A percentile compares a stretch with the other conserved stretches of the same genome.
These are phyloP conservation scores for Blastocystis sp. DNA, from an alignment of 352 stramenopile species.

Conservation along the genomic window DNA sequence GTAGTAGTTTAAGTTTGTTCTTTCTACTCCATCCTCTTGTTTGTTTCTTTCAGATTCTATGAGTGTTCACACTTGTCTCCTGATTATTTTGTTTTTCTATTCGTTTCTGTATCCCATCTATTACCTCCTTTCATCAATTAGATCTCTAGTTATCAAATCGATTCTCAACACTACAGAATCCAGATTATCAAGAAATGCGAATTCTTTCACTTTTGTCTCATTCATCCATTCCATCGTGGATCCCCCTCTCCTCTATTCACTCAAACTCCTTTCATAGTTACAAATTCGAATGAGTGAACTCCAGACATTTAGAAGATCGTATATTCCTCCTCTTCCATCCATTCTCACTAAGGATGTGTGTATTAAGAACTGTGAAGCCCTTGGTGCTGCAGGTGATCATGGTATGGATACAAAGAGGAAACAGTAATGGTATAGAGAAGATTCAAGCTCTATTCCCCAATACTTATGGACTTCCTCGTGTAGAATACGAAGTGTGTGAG, in stretches of 20 bases:
- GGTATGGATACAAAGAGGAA: not conserved
- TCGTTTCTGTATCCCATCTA: too few relatives aligned
- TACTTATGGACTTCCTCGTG: constrained; percentile 65
- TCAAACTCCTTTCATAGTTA: too few relatives aligned
- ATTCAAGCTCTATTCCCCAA: constrained; percentile 67
- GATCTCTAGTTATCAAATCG: too few relatives aligned
- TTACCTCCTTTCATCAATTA: too few relatives aligned
- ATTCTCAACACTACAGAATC: too few relatives aligned
- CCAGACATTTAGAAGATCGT: constrained; percentile 44
- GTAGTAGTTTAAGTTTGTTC: not conserved
- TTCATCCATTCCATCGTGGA: too few relatives aligned
- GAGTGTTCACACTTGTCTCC: too few relatives aligned
- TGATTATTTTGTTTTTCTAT: too few relatives aligned
- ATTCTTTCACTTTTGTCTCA: too few relatives aligned
- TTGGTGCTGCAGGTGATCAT: constrained; percentile 17
- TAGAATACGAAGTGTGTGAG: constrained; percentile 60
- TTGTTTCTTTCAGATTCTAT: too few relatives aligned
- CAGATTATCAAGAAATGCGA: too few relatives aligned
- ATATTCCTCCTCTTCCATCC: constrained; percentile 29
- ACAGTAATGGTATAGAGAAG: constrained; percentile 25
- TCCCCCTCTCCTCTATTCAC: too few relatives aligned
- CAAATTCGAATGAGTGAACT: constrained; percentile 54
- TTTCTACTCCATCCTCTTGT: not conserved
- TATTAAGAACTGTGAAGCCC: constrained; percentile 26
- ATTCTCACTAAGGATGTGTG: constrained; percentile 31